Conservation (phyloP, 1,284 basidiomycete species). For the Grifola frondosa region DNA sequence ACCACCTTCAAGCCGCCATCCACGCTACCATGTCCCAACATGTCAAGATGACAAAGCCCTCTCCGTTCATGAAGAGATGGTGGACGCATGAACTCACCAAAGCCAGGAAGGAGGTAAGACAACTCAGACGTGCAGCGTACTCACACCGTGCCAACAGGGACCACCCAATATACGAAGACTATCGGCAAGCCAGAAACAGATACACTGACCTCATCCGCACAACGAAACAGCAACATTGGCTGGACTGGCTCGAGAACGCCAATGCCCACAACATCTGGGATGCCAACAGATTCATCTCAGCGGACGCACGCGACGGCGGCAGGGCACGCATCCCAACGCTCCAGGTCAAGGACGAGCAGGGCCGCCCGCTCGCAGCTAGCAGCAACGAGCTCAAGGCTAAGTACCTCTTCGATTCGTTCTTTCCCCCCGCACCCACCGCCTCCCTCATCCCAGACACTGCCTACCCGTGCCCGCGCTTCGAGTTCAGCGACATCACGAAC, state of each 20-base stretch:
- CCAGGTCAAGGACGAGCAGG: slow-evolving; percentile 14
- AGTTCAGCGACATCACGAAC: slow-evolving; percentile 16
- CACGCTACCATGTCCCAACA: neutral
- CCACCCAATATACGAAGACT: neutral
- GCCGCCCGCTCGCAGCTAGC: neutral
- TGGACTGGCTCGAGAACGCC: neutral
- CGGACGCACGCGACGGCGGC: neutral
- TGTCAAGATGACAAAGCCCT: slow-evolving; percentile 6
- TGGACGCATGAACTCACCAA: slow-evolving; percentile 5
- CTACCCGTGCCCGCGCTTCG: slow-evolving; percentile 26
- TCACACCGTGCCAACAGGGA: neutral
- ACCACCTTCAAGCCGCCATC: neutral
- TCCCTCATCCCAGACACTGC: slow-evolving; percentile 1
- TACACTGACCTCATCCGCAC: no score
- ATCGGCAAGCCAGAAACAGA: neutral
- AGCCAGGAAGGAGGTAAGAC: neutral
- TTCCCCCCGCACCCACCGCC: slow-evolving; percentile 23
- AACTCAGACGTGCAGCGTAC: no score
- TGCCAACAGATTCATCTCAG: slow-evolving; percentile 5
- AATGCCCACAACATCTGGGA: slow-evolving; percentile 2
- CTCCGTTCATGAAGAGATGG: slow-evolving; percentile 7
- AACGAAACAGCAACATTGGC: slow-evolving; percentile 2
- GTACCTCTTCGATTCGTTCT: slow-evolving; percentile 31
- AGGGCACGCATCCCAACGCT: slow-evolving; percentile 1
- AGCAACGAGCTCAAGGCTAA: slow-evolving; percentile 30